Percentiles rank a stretch among this genome's conserved stretches.
Evolutionary conservation across 169 alveolate genomes (phyloP).

Genomic region (Babesia ovata): DNA sequence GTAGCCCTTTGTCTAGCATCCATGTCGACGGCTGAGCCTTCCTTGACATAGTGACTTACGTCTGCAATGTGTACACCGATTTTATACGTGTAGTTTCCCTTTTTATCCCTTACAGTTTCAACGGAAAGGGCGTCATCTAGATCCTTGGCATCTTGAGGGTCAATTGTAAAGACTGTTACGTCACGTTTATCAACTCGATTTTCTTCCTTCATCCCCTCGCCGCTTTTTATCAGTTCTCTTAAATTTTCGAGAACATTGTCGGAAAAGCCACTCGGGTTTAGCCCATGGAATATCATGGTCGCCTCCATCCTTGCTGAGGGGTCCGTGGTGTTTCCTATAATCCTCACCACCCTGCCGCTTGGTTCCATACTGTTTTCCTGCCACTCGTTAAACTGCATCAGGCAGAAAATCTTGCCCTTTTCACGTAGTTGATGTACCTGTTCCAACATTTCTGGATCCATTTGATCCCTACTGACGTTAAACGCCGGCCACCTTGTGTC

Average conservation of each 20-base stretch:
- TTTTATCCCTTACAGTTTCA: constrained; percentile 71
- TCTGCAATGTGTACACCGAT: constrained; percentile 99
- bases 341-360: constrained; percentile 33
- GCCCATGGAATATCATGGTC: constrained; percentile 55
- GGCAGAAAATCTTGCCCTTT: constrained; percentile 26
- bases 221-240: constrained; percentile 27
- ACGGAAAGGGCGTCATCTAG: constrained; percentile 96
- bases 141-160: constrained; percentile 97
- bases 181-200: constrained; percentile 51
- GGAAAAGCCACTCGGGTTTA: constrained; percentile 51
- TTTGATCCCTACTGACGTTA: constrained; percentile 13
- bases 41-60: constrained; percentile 93
- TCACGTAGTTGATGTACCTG: background rate
- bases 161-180: constrained; percentile 83
- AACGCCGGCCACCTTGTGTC: constrained; percentile 68
- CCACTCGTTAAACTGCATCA: constrained; percentile 46
- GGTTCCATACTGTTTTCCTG: constrained; percentile 53
- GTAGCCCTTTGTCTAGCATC: constrained; percentile 94
- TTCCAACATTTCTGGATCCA: constrained; percentile 1
- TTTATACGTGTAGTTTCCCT: constrained; percentile 72
- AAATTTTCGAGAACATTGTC: constrained; percentile 38
- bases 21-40: constrained; percentile 90
- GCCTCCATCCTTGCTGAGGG: constrained; percentile 58
- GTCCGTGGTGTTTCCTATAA: constrained; percentile 37
- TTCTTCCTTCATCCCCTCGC: constrained; percentile 13